Base-by-base conservation (phyloP, 2,329 filamentous ascomycete genomes). In the Magnaporthiopsis incrustans region DNA sequence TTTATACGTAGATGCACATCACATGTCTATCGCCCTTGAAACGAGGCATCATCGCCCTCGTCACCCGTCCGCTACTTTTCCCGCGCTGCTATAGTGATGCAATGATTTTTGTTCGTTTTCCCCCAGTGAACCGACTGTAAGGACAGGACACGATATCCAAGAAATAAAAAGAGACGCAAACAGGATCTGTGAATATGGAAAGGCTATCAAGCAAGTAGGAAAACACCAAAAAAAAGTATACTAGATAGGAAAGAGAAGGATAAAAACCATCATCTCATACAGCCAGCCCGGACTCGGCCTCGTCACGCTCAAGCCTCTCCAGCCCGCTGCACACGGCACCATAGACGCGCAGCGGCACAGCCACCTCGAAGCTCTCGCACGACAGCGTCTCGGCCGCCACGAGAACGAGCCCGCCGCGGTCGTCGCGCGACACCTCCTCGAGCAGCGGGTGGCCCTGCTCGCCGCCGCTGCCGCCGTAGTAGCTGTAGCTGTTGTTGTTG, bases 281-380 rank as follows among this genome's bases (percentile, higher is more conserved):
- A 59, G 32, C 81, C 32, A 77, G 73, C 44, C 62, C 62, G 6
- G 14, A 56, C 57, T 63, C 62, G n/a, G 78, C 81, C 70, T 84
- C 81, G 59, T 85, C 83, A 64, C 82, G 75, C 71, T 85, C 83
- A 63, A 85, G 71, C 66, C 78, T 78, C 72, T 86, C 84, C 65
- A 86, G 72, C 10, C 83, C 83, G 63, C 78, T 82, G 65, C 82
- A 82, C 50, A 84, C 80, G 25, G 85, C 84, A 57, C 86, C 86
- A 71, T 96, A 97, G 12, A 97, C 90, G 62, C 87, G 85, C 68
- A 97, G 78, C 32, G 92, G 92, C 59, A 97, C 91, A 44, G 87
- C 86, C 59, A 96, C 90, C 75, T 97, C 92, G 75, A 97, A 97
- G 70, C 90, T 96, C 78, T 97, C 92, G 70, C 91, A 94, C 11